Conservation (phyloP, 1,284 basidiomycete species). For the Salmacisia buchloeana region DNA sequence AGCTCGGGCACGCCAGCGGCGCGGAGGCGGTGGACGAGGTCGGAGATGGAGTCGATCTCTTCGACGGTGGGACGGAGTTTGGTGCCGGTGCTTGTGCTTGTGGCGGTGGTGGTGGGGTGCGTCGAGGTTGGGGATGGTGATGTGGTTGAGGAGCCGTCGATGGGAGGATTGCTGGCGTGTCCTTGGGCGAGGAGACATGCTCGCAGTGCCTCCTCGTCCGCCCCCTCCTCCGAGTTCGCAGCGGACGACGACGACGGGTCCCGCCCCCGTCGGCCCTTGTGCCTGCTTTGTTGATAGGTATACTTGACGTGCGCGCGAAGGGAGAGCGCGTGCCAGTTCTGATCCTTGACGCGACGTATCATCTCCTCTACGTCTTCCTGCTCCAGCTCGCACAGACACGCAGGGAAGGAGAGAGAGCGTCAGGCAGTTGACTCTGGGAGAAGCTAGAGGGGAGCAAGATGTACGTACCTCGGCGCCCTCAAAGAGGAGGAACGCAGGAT, state of each 20-base stretch:
- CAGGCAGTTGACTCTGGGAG: not conserved
- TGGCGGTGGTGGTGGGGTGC: not conserved
- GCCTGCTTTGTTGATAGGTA: not conserved
- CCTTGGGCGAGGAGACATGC: not conserved
- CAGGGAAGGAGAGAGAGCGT: too few species aligned
- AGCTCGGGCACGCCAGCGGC: not conserved
- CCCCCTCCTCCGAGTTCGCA: not conserved
- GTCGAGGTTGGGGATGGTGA: not conserved
- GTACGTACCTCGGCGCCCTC: not conserved
- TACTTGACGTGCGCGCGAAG: not conserved
- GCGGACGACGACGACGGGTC: not conserved
- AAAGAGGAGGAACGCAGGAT: not conserved
- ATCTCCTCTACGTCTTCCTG: constrained; percentile 2
- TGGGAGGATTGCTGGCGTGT: not conserved
- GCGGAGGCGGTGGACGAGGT: not conserved
- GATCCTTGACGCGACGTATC: constrained; percentile 1
- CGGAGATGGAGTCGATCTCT: not conserved
- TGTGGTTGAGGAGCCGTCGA: too few species aligned
- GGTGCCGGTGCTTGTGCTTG: not conserved
- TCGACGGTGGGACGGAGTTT: not conserved
- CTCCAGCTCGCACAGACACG: too few species aligned
- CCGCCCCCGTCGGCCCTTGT: not conserved
- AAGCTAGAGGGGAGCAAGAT: too few species aligned
- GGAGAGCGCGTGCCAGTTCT: constrained; percentile 7
- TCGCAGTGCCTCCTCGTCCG: not conserved